phyloP scores from a whole-genome alignment of 306 rosid species.

The Ormosia emarginata region DNA sequence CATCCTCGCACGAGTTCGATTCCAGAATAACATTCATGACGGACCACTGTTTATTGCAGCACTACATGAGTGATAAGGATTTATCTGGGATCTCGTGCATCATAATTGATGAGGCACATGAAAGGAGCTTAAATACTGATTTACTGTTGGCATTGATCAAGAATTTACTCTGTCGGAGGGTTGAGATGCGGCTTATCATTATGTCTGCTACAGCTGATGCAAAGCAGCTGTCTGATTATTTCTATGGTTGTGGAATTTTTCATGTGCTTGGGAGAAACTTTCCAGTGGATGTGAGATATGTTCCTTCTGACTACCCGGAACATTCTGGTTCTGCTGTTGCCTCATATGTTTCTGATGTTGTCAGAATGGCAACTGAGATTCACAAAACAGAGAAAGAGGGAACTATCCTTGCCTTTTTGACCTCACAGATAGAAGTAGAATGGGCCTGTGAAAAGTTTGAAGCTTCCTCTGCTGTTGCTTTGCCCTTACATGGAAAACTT shows the following conservation, averaged over 20 bases:
- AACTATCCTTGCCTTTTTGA: constrained; percentile 84
- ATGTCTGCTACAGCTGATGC: constrained; percentile 98
- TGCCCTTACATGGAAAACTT: constrained; percentile 89
- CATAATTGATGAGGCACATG: constrained; percentile 94
- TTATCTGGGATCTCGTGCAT: constrained; percentile 69
- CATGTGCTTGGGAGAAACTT: constrained; percentile 85
- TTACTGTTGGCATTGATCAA: constrained; percentile 78
- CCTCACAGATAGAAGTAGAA: constrained; percentile 96
- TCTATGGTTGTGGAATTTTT: constrained; percentile 63
- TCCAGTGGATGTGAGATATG: constrained; percentile 77
- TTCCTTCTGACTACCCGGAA: constrained; percentile 39
- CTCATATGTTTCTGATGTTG: constrained; percentile 60
- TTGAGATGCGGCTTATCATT: constrained; percentile 68
- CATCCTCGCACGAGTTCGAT: constrained; percentile 41
- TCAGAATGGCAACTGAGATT: constrained; percentile 68
- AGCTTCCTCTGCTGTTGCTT: constrained; percentile 56
- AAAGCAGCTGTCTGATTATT: constrained; percentile 68
- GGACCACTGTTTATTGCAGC: constrained; percentile 91
- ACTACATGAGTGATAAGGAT: constrained; percentile 64
- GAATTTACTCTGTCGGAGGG: constrained; percentile 54
- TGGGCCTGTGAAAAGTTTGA: constrained; percentile 80
- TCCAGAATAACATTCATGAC: constrained; percentile 72
- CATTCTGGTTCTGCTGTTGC: constrained; percentile 41
- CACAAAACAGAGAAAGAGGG: constrained; percentile 70
- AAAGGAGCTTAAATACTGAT: constrained; percentile 93